A percentile compares a stretch with the other conserved stretches of the same genome.
phyloP scores from a whole-genome alignment of 1,139 yeast species.

The Hanseniaspora gamundiae region DNA sequence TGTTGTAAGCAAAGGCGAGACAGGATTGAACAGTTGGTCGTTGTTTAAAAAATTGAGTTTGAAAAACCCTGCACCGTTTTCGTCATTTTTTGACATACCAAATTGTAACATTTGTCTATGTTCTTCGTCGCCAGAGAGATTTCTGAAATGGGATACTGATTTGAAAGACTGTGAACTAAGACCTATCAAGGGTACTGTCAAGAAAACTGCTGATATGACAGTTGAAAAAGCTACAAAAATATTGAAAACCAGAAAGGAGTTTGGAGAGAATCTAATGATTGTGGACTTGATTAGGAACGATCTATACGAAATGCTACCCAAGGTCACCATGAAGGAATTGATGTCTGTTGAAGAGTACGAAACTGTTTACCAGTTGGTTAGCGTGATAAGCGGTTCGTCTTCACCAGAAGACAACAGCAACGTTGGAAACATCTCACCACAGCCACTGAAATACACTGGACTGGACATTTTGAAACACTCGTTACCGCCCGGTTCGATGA shows the following conservation, averaged over 20 bases:
- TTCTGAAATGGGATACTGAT: conserved; percentile 59
- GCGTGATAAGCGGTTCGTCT: conserved; percentile 43
- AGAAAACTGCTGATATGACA: conserved; percentile 42
- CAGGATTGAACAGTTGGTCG: background rate
- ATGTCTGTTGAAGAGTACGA: conserved; percentile 91
- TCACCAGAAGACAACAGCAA: conserved; percentile 13
- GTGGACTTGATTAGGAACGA: conserved; percentile 93
- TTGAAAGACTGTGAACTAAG: conserved; percentile 54
- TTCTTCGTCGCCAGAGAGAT: conserved; percentile 92
- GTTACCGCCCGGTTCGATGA: conserved; percentile 97
- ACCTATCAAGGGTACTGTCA: conserved; percentile 92
- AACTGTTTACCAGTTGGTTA: conserved; percentile 83
- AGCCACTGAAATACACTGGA: too few species aligned
- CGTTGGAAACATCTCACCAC: too few species aligned
- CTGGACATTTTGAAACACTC: conserved; percentile 68
- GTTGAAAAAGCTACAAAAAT: conserved; percentile 48
- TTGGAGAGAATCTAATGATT: conserved; percentile 94
- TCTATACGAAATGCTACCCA: conserved; percentile 52
- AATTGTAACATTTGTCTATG: conserved; percentile 45
- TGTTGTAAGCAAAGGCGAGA: conserved; percentile 20
- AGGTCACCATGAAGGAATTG: conserved; percentile 61
- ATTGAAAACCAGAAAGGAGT: conserved; percentile 78
- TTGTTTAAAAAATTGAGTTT: conserved; percentile 60
- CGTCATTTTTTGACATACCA: conserved; percentile 68
- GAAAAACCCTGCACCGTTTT: conserved; percentile 86